phyloP scores from a whole-genome alignment of 1,284 basidiomycete genomes.

The Schizophyllum amplum region DNA sequence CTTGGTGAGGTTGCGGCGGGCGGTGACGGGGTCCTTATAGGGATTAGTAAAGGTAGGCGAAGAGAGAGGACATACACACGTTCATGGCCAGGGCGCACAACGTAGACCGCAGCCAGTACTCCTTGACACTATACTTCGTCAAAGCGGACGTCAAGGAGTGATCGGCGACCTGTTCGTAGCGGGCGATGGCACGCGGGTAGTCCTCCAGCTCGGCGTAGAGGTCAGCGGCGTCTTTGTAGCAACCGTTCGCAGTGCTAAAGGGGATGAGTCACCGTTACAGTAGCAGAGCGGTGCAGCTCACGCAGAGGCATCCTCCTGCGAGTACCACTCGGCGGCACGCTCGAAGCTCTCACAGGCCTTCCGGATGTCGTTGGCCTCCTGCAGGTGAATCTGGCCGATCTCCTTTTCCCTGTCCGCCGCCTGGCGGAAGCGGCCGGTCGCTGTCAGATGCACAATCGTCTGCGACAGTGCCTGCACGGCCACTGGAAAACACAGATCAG shows the following conservation, averaged over 20 bases:
- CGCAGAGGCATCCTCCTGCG: conserved; percentile 94
- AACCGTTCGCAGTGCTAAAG: conserved; percentile 85
- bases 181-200: conserved; percentile 78
- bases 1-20: conserved; percentile 67
- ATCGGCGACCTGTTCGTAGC: conserved; percentile 87
- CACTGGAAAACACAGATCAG: conserved; percentile 41
- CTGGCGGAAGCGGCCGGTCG: conserved; percentile 89
- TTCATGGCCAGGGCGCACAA: conserved; percentile 87
- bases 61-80: conserved; percentile 19
- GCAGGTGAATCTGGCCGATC: conserved; percentile 88
- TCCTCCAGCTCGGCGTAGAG: conserved; percentile 86
- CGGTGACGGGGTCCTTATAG: conserved; percentile 76
- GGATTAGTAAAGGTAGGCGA: conserved; percentile 4
- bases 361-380: conserved; percentile 65
- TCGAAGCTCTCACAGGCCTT: conserved; percentile 89
- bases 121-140: conserved; percentile 98
- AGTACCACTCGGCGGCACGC: conserved; percentile 95
- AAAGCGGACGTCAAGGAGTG: conserved; percentile 77
- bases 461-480: conserved; percentile 86
- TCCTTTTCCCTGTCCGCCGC: conserved; percentile 98
- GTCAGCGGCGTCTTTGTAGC: conserved; percentile 95
- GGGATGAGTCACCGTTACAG: conserved; percentile 2
- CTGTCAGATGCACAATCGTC: conserved; percentile 78
- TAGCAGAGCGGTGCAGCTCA: conserved; percentile 36
- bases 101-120: conserved; percentile 88